Conservation (phyloP, 805 yeast species). For the Starmerella kuoi region DNA sequence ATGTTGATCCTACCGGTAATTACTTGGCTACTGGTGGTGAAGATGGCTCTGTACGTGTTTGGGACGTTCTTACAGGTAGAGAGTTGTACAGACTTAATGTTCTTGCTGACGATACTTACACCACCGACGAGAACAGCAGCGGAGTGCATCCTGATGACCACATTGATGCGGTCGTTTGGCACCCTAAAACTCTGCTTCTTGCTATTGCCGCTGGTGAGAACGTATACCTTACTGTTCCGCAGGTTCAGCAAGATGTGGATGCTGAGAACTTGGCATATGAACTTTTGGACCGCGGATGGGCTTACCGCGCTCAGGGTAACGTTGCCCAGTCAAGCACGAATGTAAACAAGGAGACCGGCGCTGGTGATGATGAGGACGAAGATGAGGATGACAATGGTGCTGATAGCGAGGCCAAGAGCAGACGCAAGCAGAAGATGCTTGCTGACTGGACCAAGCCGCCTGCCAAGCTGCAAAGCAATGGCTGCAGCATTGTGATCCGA, state of each 20-base stretch:
- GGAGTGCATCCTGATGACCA: slow-evolving; percentile 37
- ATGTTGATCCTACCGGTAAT: slow-evolving; percentile 78
- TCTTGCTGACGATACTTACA: slow-evolving; percentile 28
- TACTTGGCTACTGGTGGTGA: slow-evolving; percentile 98
- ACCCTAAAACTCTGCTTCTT: slow-evolving; percentile 61
- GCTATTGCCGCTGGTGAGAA: slow-evolving; percentile 77
- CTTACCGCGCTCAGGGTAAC: slow-evolving; percentile 42
- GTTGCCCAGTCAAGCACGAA: slow-evolving; percentile 18
- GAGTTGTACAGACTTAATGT: slow-evolving; percentile 53
- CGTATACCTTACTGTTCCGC: slow-evolving; percentile 72
- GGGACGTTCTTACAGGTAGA: slow-evolving; percentile 94
- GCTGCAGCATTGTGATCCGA: slow-evolving; percentile 62
- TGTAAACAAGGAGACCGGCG: not conserved
- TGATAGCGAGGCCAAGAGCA: slow-evolving; percentile 16
- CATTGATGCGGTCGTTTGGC: slow-evolving; percentile 57
- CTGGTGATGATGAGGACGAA: slow-evolving; percentile 20
- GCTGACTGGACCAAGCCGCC: slow-evolving; percentile 77
- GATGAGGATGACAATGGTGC: slow-evolving; percentile 31
- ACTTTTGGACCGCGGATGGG: slow-evolving; percentile 82
- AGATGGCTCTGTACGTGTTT: slow-evolving; percentile 88
- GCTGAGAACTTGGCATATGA: slow-evolving; percentile 70
- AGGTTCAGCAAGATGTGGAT: slow-evolving; percentile 69
- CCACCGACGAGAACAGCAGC: slow-evolving; percentile 18
- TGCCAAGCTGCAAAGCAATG: slow-evolving; percentile 44
- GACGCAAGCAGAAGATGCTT: slow-evolving; percentile 25